phyloP scores from a whole-genome alignment of 768 basidiomycete genomes.

The Naganishia kalamii region DNA sequence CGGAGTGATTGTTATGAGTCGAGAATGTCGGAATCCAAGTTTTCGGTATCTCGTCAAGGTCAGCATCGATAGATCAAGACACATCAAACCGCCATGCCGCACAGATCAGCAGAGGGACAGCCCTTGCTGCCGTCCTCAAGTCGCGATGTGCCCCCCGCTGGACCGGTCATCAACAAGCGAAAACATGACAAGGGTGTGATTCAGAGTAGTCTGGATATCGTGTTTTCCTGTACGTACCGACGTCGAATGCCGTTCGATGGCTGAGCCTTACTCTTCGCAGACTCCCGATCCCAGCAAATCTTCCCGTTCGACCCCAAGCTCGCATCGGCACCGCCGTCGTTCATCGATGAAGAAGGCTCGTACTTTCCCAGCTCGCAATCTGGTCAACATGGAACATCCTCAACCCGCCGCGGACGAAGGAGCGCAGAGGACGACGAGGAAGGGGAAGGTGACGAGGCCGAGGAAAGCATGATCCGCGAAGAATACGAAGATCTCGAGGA shows the following conservation, averaged over 20 bases:
- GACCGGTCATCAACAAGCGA: conserved; percentile 6
- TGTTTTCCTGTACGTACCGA: conserved; percentile 23
- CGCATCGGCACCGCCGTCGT: conserved; percentile 37
- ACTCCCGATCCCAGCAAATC: conserved; percentile 39
- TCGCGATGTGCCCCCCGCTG: conserved; percentile 1
- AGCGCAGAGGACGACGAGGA: conserved; percentile 21
- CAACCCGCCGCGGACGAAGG: neutral
- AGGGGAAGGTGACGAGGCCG: conserved; percentile 26
- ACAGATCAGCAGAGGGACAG: conserved; percentile 12
- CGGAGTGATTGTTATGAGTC: too few relatives aligned
- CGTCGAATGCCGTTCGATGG: neutral
- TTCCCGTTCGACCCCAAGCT: conserved; percentile 34
- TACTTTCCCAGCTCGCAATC: neutral
- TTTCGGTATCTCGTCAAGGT: too few relatives aligned
- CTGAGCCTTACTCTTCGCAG: conserved; percentile 18
- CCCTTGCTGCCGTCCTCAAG: conserved; percentile 14
- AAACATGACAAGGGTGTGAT: conserved; percentile 20
- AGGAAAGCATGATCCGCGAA: conserved; percentile 12
- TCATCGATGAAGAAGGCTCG: conserved; percentile 27
- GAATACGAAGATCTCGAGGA: conserved; percentile 14
- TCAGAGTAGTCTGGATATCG: conserved; percentile 26
- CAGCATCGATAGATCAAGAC: too few relatives aligned
- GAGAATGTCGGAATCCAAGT: too few relatives aligned
- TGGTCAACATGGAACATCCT: neutral
- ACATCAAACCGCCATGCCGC: neutral